Conservation (phyloP, 2,329 filamentous ascomycete genomes). For the Claviceps sorghi region DNA sequence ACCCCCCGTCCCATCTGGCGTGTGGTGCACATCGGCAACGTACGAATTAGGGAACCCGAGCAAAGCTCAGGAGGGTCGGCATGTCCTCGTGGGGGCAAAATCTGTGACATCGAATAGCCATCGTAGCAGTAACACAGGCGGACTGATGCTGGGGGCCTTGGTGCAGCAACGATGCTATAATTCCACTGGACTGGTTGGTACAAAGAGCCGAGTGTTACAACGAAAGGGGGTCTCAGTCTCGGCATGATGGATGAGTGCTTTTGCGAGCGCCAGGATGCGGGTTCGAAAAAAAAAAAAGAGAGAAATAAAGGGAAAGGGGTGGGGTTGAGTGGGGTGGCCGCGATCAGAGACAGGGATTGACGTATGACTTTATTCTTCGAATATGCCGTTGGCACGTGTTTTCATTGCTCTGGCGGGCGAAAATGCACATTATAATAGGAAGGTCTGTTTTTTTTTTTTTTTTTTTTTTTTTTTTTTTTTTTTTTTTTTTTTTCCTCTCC, state of each 20-base stretch:
- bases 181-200: neutral
- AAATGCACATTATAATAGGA: neutral
- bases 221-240: neutral
- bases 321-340: neutral
- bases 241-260: neutral
- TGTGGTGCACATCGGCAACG: neutral
- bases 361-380: neutral
- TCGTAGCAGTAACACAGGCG: neutral
- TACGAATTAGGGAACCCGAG: neutral
- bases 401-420: neutral
- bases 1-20: neutral
- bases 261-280: neutral
- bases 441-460: neutral
- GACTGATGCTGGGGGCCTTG: neutral
- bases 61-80: neutral
- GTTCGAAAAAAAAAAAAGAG: neutral
- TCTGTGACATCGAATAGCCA: neutral
- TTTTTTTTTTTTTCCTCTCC: neutral
- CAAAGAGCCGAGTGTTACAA: neutral
- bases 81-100: neutral
- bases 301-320: neutral
- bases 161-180: neutral
- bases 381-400: neutral
- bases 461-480: neutral
- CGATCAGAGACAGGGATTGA: neutral